Conservation (phyloP, 331 rosid species). For the Quercus lobata region DNA sequence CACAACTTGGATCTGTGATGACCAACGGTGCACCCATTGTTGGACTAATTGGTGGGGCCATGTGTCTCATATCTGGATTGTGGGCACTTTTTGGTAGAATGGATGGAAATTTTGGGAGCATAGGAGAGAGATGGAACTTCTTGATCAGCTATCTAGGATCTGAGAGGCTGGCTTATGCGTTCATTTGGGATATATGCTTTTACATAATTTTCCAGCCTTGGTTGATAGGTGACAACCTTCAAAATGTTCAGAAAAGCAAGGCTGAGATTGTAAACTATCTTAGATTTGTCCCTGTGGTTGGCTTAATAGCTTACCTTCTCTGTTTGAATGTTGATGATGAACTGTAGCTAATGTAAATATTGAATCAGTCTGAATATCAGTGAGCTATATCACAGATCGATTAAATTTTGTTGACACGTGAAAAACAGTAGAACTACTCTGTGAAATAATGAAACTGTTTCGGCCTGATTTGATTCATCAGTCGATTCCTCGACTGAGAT, state of each 20-base stretch:
- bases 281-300: conserved; percentile 75
- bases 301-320: conserved; percentile 69
- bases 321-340: conserved; percentile 56
- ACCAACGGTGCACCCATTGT: conserved; percentile 57
- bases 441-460: not conserved
- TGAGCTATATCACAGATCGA: not conserved
- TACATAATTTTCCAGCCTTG: conserved; percentile 86
- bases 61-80: conserved; percentile 53
- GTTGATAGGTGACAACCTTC: conserved; percentile 82
- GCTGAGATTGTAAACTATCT: conserved; percentile 52
- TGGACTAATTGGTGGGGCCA: conserved; percentile 64
- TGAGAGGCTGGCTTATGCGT: conserved; percentile 90
- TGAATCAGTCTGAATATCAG: not conserved
- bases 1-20: conserved; percentile 64
- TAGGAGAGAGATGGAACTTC: conserved; percentile 70
- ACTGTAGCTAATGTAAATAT: not conserved
- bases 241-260: conserved; percentile 57
- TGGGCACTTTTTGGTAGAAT: conserved; percentile 74
- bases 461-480: not conserved
- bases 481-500: not conserved
- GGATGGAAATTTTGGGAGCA: conserved; percentile 66
- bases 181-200: conserved; percentile 90
- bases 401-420: not conserved
- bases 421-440: not conserved
- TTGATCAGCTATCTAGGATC: conserved; percentile 68